Evolutionary conservation across 108 stramenopile genomes (phyloP), one percentile per base, ranked within the genome.

Genomic region (Phaeodactylum tricornutum): DNA sequence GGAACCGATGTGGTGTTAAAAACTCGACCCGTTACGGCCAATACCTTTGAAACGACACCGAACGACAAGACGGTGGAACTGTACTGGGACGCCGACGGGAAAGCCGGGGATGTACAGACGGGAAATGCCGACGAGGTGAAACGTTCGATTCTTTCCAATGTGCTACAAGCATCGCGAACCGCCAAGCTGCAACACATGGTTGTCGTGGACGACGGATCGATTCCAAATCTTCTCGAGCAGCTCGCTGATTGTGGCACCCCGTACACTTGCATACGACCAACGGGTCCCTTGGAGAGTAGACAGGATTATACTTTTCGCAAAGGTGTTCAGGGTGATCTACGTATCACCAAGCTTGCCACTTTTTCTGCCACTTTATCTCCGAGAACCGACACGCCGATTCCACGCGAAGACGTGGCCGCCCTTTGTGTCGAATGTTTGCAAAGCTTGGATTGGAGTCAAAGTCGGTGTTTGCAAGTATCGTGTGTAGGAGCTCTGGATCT

Each of bases 21-120:
- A 51, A 45, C 45, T 7, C 48, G 78, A n/a, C 44, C 72, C 1
- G 64, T 87, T 28, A 82, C 85, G 7, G 32, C 39, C 5, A 67
- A 67, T 14, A 72, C 81, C 2, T 87, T 80, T 49, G 85, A 79
- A 46, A 77, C 55, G 29, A 55, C 62, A 12, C 81, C 78, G 1
- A 87, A 87, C 55, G 78, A 82, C 60, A 87, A 75, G 61, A 82
- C 80, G 15, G 64, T 31, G 30, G 85, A 87, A 21, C 72, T 87
- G 40, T 87, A 79, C 46, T 87, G 71, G 85, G 72, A 36, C 60
- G 64, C 17, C 44, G 66, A 31, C 52, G 64, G 21, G 55, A 15
- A 37, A 14, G 32, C 29, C n/a, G 11, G 49, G 21, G 55, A 69
- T 20, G n/a, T n/a, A n/a, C n/a, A n/a, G n/a, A n/a, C n/a, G n/a